Evolutionary conservation across 805 yeast species (phyloP), one percentile per base, ranked within the genome.

Genomic region (Ogataea zsoltii): DNA sequence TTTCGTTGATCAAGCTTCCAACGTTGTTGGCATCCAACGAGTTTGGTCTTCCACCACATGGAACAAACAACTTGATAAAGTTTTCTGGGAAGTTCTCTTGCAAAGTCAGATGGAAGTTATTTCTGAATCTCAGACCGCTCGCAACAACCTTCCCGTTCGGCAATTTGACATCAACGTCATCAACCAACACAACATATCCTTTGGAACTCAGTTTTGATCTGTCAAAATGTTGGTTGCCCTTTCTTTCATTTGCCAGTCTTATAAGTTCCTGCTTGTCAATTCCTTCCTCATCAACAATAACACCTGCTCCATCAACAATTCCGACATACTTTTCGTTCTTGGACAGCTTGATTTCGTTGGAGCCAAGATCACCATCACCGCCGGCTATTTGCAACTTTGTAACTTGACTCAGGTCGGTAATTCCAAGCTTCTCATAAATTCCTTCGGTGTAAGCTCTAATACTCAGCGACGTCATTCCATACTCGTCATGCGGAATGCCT

Each of bases 11-110:
- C 58, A 89, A 79, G 43, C 70, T 70, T 51, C 74, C 71, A 48
- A 91, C 94, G 60, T 87, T 94, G 66, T 82, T 84, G 53, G 91
- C 81, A 66, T 91, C 95, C 65, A 92, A 83, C 16, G 98, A 95
- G 57, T 88, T 92, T 49, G 99, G 99, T 70, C 99, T 85, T 57
- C 99, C 99, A 68, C 99, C 99, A 70, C 99, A 92, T 47, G 99
- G 99, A 34, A 91, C 97, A 69, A 94, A 91, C 62, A 92, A 72
- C 58, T 89, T 90, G 50, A 90, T 75, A 26, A 77, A 76, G 36
- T 79, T 77, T 19, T 55, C 46, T 33, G 79, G 80, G 59, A 80
- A 81, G 50, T 77, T 77, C 49, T 85, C 82, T 50, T 80, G 77
- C 48, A 85, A 65, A 55, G 82, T 79, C 54, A 88, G 74, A 65